Percentiles rank a stretch among this genome's conserved stretches.
Conservation (phyloP, 2,329 filamentous ascomycete species). For the Acrocalymma vagum region DNA sequence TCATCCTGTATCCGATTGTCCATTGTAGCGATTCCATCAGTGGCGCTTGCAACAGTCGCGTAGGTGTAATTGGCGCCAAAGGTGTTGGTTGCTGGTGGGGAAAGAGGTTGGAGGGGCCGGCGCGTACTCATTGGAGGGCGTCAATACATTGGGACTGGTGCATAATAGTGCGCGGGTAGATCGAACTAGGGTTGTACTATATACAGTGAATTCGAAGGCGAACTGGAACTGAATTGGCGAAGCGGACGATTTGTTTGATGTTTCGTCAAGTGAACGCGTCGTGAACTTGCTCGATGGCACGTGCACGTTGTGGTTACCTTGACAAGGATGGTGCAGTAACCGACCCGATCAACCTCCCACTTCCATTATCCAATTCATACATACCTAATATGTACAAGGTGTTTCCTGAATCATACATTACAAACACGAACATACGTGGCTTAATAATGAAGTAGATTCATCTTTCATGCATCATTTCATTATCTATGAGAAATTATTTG, state of each 20-base stretch:
- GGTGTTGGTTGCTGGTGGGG: slow-evolving; percentile 38
- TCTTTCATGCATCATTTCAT: no score
- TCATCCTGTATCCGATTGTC: slow-evolving; percentile 31
- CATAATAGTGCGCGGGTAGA: slow-evolving; percentile 22
- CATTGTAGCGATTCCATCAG: slow-evolving; percentile 32
- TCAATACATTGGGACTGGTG: slow-evolving; percentile 6
- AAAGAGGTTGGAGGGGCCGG: slow-evolving; percentile 40
- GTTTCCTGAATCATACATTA: not conserved
- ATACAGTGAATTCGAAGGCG: slow-evolving; percentile 4
- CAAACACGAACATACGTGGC: not conserved
- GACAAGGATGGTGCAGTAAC: slow-evolving; percentile 16
- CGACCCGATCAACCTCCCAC: slow-evolving; percentile 2
- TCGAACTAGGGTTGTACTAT: slow-evolving; percentile 2
- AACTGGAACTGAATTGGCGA: slow-evolving; percentile 8
- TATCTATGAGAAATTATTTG: no score
- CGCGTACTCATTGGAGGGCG: slow-evolving; percentile 42
- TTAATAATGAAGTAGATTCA: no score
- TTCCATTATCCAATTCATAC: no score
- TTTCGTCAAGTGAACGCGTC: slow-evolving; percentile 30
- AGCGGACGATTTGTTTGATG: slow-evolving; percentile 26
- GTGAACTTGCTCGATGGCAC: slow-evolving; percentile 26
- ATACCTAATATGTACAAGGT: not conserved
- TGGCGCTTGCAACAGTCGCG: slow-evolving; percentile 23
- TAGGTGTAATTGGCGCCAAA: slow-evolving; percentile 32
- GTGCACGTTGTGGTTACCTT: slow-evolving; percentile 25